phyloP scores from a whole-genome alignment of 225 moss, liverwort and hornwort species.

The Sphagnum tenellum region DNA sequence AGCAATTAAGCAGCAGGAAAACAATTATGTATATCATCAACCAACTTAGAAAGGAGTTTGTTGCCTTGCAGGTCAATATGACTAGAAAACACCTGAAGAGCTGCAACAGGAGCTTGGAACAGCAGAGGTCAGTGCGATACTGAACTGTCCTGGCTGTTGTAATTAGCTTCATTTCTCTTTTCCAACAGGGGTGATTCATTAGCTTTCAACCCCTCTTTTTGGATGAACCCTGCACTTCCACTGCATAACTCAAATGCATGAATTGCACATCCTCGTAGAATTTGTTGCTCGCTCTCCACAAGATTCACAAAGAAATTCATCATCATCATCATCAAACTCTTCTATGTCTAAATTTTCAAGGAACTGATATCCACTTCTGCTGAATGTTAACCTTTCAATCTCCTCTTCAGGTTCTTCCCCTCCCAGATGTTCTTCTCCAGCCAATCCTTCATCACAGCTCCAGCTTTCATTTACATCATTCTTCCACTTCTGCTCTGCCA shows the following conservation, averaged over 20 bases:
- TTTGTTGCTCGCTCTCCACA: slow-evolving; percentile 27
- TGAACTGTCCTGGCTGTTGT: no score
- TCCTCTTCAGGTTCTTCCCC: slow-evolving; percentile 13
- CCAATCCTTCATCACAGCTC: slow-evolving; percentile 7
- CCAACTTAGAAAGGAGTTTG: no score
- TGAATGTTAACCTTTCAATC: slow-evolving; percentile 15
- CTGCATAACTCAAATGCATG: slow-evolving; percentile 15
- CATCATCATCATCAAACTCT: slow-evolving; percentile 14
- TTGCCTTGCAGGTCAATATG: no score
- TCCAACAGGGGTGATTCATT: no score
- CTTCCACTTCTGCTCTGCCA: background rate
- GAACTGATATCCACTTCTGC: slow-evolving; percentile 26
- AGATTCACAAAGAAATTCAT: slow-evolving; percentile 23
- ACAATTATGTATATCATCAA: no score
- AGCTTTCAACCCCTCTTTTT: no score
- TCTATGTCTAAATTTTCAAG: slow-evolving; percentile 20
- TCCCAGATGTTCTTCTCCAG: slow-evolving; percentile 10
- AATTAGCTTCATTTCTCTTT: no score
- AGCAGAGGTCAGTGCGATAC: no score
- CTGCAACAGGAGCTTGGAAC: no score
- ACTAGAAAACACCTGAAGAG: no score
- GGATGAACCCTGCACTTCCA: no score
- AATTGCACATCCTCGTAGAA: slow-evolving; percentile 23
- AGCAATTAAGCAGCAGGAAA: no score
- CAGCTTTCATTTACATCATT: slow-evolving; percentile 8